These are phyloP conservation scores for Globisporangium cystogenes DNA, from an alignment of 352 stramenopile genomes.

Conservation along the genomic window DNA sequence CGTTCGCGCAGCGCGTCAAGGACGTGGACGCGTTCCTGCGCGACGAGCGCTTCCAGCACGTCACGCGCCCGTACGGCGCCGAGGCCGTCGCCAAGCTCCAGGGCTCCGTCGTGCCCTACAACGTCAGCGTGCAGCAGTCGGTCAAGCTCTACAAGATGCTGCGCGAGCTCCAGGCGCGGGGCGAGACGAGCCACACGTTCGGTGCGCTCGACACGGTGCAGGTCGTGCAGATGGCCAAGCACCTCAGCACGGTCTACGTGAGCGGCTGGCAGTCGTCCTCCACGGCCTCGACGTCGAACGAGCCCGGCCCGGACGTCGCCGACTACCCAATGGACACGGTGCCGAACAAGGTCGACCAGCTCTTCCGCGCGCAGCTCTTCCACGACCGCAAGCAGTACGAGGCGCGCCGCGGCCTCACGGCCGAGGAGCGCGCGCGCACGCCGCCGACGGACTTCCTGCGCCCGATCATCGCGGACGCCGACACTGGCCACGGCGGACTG, in stretches of 20 bases:
- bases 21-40: conserved; percentile 67
- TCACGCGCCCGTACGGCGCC: conserved; percentile 70
- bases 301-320: conserved; percentile 95
- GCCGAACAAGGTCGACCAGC: conserved; percentile 97
- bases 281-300: conserved; percentile 94
- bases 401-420: conserved; percentile 81
- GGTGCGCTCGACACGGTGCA: conserved; percentile 93
- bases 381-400: conserved; percentile 97
- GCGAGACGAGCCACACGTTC: conserved; percentile 87
- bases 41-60: conserved; percentile 72
- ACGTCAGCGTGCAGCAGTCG: conserved; percentile 49
- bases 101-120: conserved; percentile 49
- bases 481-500: conserved; percentile 96
- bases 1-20: conserved; percentile 62
- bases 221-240: conserved; percentile 92
- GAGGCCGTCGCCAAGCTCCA: conserved; percentile 88
- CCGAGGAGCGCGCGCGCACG: conserved; percentile 68
- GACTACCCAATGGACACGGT: conserved; percentile 99
- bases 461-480: conserved; percentile 96
- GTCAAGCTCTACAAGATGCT: conserved; percentile 87
- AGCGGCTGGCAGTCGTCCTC: conserved; percentile 97
- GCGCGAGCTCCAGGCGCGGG: conserved; percentile 64
- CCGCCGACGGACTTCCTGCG: conserved; percentile 93
- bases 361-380: conserved; percentile 96
- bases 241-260: conserved; percentile 96